Evolutionary conservation across 106 monocot genomes (phyloP), one percentile per base, ranked within the genome.

Genomic region (Dendrobium officinale): DNA sequence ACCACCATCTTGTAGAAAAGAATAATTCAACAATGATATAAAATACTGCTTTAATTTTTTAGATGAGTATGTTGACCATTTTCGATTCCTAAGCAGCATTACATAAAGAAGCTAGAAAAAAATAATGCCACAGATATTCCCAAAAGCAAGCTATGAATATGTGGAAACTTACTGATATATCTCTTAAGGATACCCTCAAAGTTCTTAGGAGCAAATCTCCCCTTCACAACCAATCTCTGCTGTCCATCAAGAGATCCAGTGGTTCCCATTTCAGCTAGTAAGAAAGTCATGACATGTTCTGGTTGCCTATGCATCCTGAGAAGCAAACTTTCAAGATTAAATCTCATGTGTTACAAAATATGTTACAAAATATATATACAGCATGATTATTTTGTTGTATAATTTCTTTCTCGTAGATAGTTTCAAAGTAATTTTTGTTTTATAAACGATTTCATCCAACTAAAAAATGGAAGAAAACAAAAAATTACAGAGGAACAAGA

Each of bases 181-280:
- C 95, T 88, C 84, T 93, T 79, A 49, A 99, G 91, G 22, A 99
- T 99, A 27, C 95, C 95, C 88, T 95, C 98, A 61, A 99, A 99
- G 83, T 95, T 99, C 78, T 99, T 99, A 1, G 95, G 98, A 42
- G 95, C 95, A 91, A 99, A 99, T 86, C 98, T 89, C 42, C 95
- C 98, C 80, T 99, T 99, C 0, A 99, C 86, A 77, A 99, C 93
- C 87, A 99, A 83, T 77, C 98, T 92, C 83, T 99, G 98, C 58
- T 95, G 98, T 56, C 95, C 98, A 87, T 99, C 98, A 85, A 99
- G 95, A 20, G 95, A 95, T 66, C 98, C 98, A 79, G 89, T 99
- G 67, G 98, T 99, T 86, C 95, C 98, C 95, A 99, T 90, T 72
- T 95, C 98, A 85, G 96, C 95, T 56, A 99, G 91, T 44, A 99